phyloP scores from a whole-genome alignment of 106 monocot species.

The Dactylorhiza incarnata region DNA sequence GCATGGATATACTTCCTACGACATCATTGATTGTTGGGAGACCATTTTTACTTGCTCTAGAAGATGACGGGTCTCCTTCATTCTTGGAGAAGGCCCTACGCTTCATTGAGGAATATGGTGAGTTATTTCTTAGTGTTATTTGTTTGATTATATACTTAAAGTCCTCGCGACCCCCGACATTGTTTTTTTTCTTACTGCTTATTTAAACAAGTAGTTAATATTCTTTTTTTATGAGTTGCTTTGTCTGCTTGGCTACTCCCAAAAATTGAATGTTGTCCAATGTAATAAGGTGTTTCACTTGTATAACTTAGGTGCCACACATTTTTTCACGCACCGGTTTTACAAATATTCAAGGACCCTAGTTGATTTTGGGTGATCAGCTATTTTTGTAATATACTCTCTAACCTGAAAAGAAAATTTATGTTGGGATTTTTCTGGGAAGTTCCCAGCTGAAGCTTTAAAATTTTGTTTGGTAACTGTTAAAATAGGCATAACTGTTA shows the following conservation, averaged over 20 bases:
- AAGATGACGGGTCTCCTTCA: slow-evolving; percentile 91
- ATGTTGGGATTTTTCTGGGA: neutral
- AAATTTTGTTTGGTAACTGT: slow-evolving; percentile 1
- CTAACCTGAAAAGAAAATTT: neutral
- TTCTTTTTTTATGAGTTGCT: neutral
- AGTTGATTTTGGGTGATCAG: neutral
- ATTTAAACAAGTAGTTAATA: neutral
- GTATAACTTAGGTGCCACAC: too few relatives aligned
- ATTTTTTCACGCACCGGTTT: too few relatives aligned
- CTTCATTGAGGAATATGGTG: slow-evolving; percentile 87
- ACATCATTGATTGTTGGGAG: slow-evolving; percentile 48
- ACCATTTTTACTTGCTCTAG: slow-evolving; percentile 63
- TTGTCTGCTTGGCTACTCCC: neutral
- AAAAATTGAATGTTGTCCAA: neutral
- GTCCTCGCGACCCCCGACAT: neutral
- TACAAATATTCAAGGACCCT: neutral
- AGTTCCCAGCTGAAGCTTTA: neutral
- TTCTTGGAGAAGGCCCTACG: slow-evolving; percentile 92
- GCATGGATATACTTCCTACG: slow-evolving; percentile 26
- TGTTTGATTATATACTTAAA: neutral
- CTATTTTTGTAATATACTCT: neutral
- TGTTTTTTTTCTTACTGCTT: neutral
- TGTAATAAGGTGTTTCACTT: neutral
- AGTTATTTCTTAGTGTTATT: slow-evolving; percentile 5
- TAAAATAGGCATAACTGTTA: neutral